These are phyloP conservation scores for Lignosus rhinocerotis DNA, from an alignment of 1,284 basidiomycete species.

Conservation along the genomic window DNA sequence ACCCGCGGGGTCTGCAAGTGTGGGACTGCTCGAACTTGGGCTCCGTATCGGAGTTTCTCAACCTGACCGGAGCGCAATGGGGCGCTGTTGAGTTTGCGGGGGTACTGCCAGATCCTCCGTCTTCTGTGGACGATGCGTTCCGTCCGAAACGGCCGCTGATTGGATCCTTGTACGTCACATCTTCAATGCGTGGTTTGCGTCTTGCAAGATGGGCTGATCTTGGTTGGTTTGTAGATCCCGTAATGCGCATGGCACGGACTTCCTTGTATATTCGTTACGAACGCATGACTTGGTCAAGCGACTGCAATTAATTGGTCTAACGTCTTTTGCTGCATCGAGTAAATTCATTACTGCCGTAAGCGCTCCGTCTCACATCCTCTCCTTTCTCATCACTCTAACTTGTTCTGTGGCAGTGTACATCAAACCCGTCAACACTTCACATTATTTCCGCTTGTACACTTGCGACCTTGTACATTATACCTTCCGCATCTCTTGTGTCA, in stretches of 20 bases:
- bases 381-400: background rate
- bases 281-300: slow-evolving; percentile 56
- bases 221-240: slow-evolving; percentile 17
- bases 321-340: slow-evolving; percentile 50
- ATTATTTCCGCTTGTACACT: slow-evolving; percentile 59
- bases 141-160: slow-evolving; percentile 46
- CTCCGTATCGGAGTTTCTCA: slow-evolving; percentile 54
- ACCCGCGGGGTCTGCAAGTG: slow-evolving; percentile 59
- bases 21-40: slow-evolving; percentile 68
- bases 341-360: slow-evolving; percentile 62
- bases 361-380: slow-evolving; percentile 11
- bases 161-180: slow-evolving; percentile 54
- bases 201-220: background rate
- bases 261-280: slow-evolving; percentile 60
- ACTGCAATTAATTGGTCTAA: slow-evolving; percentile 44
- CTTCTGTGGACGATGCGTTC: slow-evolving; percentile 31
- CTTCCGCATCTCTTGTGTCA: slow-evolving; percentile 44
- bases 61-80: slow-evolving; percentile 41
- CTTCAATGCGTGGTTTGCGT: background rate
- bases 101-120: slow-evolving; percentile 42
- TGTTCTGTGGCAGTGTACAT: slow-evolving; percentile 48
- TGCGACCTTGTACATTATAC: slow-evolving; percentile 50
- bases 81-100: slow-evolving; percentile 45
- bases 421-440: slow-evolving; percentile 54
- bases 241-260: slow-evolving; percentile 24